Percentiles rank a stretch among this genome's conserved stretches.
Evolutionary conservation across 257 asterid species (phyloP).

Genomic region (Scutellaria baicalensis): DNA sequence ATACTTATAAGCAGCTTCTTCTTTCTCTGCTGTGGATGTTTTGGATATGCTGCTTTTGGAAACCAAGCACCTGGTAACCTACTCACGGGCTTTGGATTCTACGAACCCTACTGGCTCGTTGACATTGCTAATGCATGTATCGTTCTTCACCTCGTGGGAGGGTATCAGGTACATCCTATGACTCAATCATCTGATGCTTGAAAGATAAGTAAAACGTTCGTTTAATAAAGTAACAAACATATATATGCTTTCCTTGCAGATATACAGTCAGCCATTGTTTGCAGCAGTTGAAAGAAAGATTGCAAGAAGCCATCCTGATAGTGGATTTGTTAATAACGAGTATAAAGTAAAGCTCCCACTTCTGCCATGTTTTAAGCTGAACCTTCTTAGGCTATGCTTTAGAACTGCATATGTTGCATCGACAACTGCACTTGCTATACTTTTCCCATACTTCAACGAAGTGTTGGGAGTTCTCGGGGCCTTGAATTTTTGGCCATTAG

Average conservation of each 20-base stretch:
- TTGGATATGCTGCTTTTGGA: conserved; percentile 79
- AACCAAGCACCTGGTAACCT: conserved; percentile 58
- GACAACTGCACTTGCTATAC: conserved; percentile 38
- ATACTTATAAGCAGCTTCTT: conserved; percentile 49
- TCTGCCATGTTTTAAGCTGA: conserved; percentile 37
- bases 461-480: conserved; percentile 66
- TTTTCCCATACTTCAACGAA: conserved; percentile 65
- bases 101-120: conserved; percentile 72
- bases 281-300: conserved; percentile 47
- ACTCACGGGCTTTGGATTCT: conserved; percentile 68
- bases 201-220: neutral
- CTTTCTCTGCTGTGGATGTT: conserved; percentile 59
- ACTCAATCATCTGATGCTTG: neutral
- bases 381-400: conserved; percentile 51
- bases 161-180: conserved; percentile 40
- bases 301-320: conserved; percentile 18
- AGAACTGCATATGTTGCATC: conserved; percentile 51
- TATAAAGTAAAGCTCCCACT: conserved; percentile 35
- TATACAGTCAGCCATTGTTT: conserved; percentile 62
- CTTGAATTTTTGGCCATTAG: conserved; percentile 61
- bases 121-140: conserved; percentile 61
- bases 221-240: neutral
- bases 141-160: conserved; percentile 63
- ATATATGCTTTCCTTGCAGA: conserved; percentile 19
- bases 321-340: conserved; percentile 25